Conservation (phyloP, 345 rosid genomes). For the Salix viminalis region DNA sequence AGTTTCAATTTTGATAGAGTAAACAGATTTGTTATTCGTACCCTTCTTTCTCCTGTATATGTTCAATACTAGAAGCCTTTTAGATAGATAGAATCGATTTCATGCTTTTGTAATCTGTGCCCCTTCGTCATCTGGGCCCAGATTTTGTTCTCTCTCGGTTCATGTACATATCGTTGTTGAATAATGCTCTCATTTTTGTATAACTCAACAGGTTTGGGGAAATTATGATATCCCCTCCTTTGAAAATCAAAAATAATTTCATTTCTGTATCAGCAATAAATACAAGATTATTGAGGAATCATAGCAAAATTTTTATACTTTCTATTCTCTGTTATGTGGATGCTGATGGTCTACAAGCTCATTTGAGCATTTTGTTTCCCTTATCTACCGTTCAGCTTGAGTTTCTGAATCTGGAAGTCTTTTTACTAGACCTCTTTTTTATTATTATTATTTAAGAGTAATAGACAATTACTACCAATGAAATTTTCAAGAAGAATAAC, state of each 20-base stretch:
- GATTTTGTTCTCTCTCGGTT: too few species aligned
- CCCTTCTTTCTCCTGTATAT: constrained; percentile 16
- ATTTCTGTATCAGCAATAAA: neutral
- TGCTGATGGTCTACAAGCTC: neutral
- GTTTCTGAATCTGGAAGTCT: too few species aligned
- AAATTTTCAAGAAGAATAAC: too few species aligned
- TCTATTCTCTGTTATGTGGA: neutral
- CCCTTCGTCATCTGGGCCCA: neutral
- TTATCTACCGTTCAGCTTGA: neutral
- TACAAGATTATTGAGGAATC: neutral
- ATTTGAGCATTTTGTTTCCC: neutral
- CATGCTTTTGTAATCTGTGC: neutral
- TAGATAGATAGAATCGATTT: neutral
- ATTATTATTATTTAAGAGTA: too few species aligned
- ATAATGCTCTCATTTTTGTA: neutral
- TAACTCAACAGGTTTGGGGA: constrained; percentile 3
- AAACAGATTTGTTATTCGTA: constrained; percentile 10
- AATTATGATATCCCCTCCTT: neutral
- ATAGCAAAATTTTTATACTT: neutral
- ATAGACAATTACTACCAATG: too few species aligned
- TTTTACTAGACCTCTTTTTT: too few species aligned
- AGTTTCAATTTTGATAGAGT: constrained; percentile 41
- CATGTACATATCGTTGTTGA: neutral
- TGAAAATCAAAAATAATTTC: neutral
- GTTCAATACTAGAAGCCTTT: constrained; percentile 10